Percentiles rank a stretch among this genome's conserved stretches.
Conservation (phyloP, 306 rosid species). For the Acacia confusa region DNA sequence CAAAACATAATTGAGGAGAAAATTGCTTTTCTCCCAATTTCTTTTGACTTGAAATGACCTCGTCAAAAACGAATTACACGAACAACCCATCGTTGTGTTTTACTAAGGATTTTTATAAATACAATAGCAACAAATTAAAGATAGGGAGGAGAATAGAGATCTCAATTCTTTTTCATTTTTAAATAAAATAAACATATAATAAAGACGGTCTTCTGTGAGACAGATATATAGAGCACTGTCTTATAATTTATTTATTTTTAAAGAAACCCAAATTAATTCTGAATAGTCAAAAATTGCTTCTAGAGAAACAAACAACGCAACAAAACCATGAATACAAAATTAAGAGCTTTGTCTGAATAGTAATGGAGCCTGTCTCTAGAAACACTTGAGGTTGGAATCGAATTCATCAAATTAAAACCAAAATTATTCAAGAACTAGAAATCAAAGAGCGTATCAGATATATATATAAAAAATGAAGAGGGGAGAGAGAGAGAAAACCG, state of each 20-base stretch:
- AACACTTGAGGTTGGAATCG: neutral
- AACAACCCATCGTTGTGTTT: neutral
- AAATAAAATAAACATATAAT: neutral
- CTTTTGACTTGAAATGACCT: neutral
- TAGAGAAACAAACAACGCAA: neutral
- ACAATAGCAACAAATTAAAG: neutral
- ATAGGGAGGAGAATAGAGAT: neutral
- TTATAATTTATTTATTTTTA: too few relatives aligned
- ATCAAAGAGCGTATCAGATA: neutral
- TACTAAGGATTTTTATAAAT: neutral
- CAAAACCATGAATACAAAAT: neutral
- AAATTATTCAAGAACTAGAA: too few relatives aligned
- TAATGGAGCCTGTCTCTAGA: neutral
- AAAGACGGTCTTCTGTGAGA: neutral
- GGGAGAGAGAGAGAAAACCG: slow-evolving; percentile 41
- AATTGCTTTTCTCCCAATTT: neutral
- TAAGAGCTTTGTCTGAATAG: neutral
- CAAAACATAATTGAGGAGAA: neutral
- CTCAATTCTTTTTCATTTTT: neutral
- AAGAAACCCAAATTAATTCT: neutral
- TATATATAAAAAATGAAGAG: neutral
- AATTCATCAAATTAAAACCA: neutral
- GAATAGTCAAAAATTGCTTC: neutral
- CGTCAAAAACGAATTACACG: neutral
- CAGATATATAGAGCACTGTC: neutral